Base-by-base conservation (phyloP, 441 rosid species). In the Adansonia grandidieri region DNA sequence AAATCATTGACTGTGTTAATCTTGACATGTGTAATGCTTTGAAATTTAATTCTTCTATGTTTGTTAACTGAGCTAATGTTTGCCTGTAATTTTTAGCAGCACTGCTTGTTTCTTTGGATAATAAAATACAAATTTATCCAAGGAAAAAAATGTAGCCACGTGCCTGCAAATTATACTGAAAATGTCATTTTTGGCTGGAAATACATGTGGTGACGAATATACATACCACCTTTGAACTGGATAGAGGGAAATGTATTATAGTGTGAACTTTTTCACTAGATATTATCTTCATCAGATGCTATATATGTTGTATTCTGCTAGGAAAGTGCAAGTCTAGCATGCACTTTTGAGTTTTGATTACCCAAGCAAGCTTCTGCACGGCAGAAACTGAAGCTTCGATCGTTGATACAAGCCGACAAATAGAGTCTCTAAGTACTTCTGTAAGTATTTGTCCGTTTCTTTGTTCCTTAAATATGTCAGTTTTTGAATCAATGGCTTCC, bases 401-500 rank as follows among this genome's bases (percentile, higher is more conserved):
- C 60, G 3, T 3, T 50, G 20, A 14, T 50, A 14, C 19, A 50
- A 9, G 17, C 60, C 44, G 14, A 24, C 58, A 15, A 14, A 70
- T 70, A 32, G 40, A 32, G 40, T 32, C 40, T 32, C 40, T 32
- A 32, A 32, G 40, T 32, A 32, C 40, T 32, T 7, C 45, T 5
- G 68, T 69, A 70, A 24, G 74, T 58, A 58, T 7, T 50, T 48
- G 60, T 50, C 60, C 7, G 1, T 70, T 70, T 48, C 57, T 48
- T 14, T 69, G 42, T 69, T 69, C 67, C 44, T 62, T 8, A 28
- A 13, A 2, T 47, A 48, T 69, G 58, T 50, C 20, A 2, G 60
- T 24, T 50, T 6, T 20, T 50, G 13, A 70, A 50, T 70, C 73
- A 70, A 13, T 70, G 60, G 40, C 22, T 70, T 22, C 44, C 40